Evolutionary conservation across 345 rosid species (phyloP).

Genomic region (Hibiscus trionum): DNA sequence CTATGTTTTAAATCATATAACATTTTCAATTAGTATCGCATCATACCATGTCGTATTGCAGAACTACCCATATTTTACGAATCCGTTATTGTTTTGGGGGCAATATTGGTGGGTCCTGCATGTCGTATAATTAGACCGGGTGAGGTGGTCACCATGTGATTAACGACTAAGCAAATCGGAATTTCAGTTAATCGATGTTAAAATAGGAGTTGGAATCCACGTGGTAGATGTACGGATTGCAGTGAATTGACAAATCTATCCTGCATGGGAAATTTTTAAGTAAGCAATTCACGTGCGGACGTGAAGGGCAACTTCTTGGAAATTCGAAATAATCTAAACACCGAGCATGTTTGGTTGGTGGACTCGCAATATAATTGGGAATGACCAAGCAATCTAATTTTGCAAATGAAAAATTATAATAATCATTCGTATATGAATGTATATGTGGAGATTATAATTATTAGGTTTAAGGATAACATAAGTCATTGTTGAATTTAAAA

Average conservation of each 20-base stretch:
- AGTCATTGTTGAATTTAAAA: no score
- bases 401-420: no score
- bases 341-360: constrained; percentile 33
- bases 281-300: background rate
- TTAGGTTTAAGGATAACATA: no score
- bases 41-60: no score
- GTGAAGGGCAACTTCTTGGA: constrained; percentile 15
- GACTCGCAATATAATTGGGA: constrained; percentile 1
- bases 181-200: constrained; percentile 21
- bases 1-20: no score
- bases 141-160: constrained; percentile 63
- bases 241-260: background rate
- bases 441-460: no score
- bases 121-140: constrained; percentile 41
- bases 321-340: background rate
- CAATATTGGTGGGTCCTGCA: constrained; percentile 23
- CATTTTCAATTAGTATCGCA: no score
- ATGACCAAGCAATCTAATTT: constrained; percentile 10
- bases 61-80: no score
- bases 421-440: no score
- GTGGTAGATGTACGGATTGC: constrained; percentile 12
- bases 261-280: background rate
- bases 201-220: constrained; percentile 26
- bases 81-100: background rate
- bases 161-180: constrained; percentile 21